Evolutionary conservation across 2,329 filamentous ascomycete genomes (phyloP).

Genomic region (Fusarium chaquense): DNA sequence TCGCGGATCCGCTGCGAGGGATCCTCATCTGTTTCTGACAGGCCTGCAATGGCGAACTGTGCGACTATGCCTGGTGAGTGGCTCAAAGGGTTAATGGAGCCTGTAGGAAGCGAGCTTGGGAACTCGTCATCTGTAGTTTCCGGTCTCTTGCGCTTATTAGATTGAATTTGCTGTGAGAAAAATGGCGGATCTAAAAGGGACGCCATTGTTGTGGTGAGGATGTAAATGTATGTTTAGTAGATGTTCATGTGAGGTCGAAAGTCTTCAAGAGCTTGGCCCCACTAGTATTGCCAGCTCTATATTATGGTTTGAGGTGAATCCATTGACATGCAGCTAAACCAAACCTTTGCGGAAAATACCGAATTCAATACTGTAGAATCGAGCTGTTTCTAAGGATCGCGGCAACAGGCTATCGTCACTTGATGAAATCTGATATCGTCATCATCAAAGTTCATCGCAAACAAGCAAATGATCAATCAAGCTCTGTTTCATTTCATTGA

Average conservation of each 20-base stretch:
- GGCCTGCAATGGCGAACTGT: constrained; percentile 67
- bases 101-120: constrained; percentile 45
- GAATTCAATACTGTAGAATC: background rate
- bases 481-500: constrained; percentile 40
- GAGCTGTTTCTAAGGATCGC: background rate
- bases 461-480: constrained; percentile 16
- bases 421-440: background rate
- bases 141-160: constrained; percentile 42
- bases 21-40: constrained; percentile 61
- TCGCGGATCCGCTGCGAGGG: constrained; percentile 54
- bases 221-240: constrained; percentile 1
- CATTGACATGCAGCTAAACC: background rate
- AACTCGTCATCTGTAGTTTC: constrained; percentile 3
- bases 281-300: constrained; percentile 9
- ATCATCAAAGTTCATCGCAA: constrained; percentile 11
- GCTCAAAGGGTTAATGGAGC: constrained; percentile 66
- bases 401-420: background rate
- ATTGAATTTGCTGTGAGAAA: constrained; percentile 32
- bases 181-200: constrained; percentile 40
- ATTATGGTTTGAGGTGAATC: background rate
- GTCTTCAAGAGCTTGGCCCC: constrained; percentile 26
- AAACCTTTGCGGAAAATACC: background rate
- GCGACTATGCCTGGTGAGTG: constrained; percentile 63
- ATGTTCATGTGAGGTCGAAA: constrained; percentile 16
- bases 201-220: constrained; percentile 22